Evolutionary conservation across 1,284 basidiomycete genomes (phyloP).

Genomic region (Rhizopogon hawkerae): DNA sequence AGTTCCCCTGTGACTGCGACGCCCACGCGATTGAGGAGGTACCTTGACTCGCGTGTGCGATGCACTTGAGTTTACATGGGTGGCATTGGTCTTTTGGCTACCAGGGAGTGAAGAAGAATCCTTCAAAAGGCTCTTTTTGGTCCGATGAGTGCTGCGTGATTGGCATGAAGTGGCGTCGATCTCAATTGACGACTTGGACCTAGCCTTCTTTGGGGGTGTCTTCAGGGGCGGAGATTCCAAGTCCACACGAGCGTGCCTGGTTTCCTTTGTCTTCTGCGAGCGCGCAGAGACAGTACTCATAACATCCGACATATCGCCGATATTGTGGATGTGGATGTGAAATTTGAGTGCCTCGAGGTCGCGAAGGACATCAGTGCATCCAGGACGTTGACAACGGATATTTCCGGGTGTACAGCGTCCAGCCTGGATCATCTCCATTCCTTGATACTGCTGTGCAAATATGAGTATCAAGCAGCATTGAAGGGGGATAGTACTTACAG

Average conservation of each 20-base stretch:
- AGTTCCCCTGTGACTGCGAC: conserved; percentile 13
- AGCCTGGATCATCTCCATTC: conserved; percentile 29
- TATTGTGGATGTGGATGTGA: conserved; percentile 55
- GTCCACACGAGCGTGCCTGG: background rate
- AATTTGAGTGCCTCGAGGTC: conserved; percentile 42
- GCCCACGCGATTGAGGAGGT: conserved; percentile 10
- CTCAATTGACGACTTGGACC: background rate
- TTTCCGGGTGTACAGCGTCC: conserved; percentile 19
- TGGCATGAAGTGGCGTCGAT: background rate
- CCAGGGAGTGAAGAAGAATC: background rate
- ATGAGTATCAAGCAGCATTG: conserved; percentile 5
- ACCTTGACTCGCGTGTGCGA: background rate
- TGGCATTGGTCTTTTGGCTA: background rate
- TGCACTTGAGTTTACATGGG: background rate
- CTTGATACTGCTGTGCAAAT: conserved; percentile 33
- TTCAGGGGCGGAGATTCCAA: background rate
- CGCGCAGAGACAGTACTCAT: background rate
- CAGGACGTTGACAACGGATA: conserved; percentile 42
- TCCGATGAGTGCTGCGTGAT: background rate
- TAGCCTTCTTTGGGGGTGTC: background rate
- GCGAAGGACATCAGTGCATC: conserved; percentile 41
- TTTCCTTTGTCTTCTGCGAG: background rate
- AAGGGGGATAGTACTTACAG: conserved; percentile 26
- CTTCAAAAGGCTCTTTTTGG: background rate
- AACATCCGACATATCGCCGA: conserved; percentile 26